Percentiles rank a stretch among this genome's conserved stretches.
Conservation (phyloP, 495 filamentous ascomycete species). For the Aspergillus campestris region DNA sequence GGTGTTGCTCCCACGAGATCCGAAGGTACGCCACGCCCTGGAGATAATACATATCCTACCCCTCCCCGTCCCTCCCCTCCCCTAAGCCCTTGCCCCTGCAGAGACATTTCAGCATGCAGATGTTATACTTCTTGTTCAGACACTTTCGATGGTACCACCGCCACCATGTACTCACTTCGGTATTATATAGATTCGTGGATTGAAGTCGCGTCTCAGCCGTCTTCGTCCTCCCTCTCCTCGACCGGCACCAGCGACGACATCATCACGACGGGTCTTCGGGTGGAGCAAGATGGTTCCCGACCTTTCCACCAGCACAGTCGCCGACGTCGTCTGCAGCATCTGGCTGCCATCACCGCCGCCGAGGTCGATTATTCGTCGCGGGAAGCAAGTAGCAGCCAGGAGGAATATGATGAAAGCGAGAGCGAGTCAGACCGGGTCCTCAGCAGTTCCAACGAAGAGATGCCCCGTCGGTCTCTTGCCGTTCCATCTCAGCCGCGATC, state of each 20-base stretch:
- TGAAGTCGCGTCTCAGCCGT: conserved; percentile 87
- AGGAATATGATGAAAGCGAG: conserved; percentile 82
- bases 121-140: no score
- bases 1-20: conserved; percentile 35
- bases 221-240: conserved; percentile 84
- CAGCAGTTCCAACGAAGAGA: conserved; percentile 76
- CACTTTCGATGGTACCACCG: no score
- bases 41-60: conserved; percentile 14
- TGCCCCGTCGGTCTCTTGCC: conserved; percentile 30
- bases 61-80: conserved; percentile 10
- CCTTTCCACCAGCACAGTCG: conserved; percentile 39
- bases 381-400: conserved; percentile 64
- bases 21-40: conserved; percentile 32
- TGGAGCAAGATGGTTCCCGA: conserved; percentile 44
- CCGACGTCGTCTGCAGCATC: conserved; percentile 45
- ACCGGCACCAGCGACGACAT: conserved; percentile 69
- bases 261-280: conserved; percentile 73
- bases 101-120: conserved; percentile 18
- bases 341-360: conserved; percentile 34
- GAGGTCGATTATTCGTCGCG: conserved; percentile 41
- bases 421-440: conserved; percentile 77
- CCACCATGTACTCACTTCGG: conserved; percentile 46
- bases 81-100: conserved; percentile 1
- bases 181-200: conserved; percentile 86
- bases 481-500: conserved; percentile 15